Conservation (phyloP, 2,329 filamentous ascomycete species). For the Aspergillus pseudonomiae region DNA sequence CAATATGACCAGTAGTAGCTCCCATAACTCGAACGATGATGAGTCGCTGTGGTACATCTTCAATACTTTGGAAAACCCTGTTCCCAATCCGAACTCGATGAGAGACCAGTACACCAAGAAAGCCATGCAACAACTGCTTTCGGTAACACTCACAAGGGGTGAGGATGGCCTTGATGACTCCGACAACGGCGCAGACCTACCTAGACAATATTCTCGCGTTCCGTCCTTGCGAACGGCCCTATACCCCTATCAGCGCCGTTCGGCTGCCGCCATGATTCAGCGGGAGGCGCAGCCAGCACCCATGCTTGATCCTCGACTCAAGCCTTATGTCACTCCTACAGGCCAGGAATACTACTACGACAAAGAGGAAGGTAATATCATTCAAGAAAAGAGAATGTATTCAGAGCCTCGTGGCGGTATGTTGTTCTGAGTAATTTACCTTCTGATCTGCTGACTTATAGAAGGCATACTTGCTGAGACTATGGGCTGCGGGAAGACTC, state of each 20-base stretch:
- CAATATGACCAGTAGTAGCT: slow-evolving; percentile 7
- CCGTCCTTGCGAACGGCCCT: slow-evolving; percentile 59
- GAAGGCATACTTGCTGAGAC: slow-evolving; percentile 50
- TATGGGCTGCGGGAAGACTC: slow-evolving; percentile 74
- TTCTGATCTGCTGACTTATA: slow-evolving; percentile 3
- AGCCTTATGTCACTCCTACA: slow-evolving; percentile 61
- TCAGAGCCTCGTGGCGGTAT: slow-evolving; percentile 74
- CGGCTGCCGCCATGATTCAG: slow-evolving; percentile 81
- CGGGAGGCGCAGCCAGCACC: slow-evolving; percentile 69
- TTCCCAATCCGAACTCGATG: slow-evolving; percentile 34
- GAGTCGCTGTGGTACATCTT: slow-evolving; percentile 56
- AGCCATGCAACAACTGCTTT: slow-evolving; percentile 43
- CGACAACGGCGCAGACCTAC: background rate
- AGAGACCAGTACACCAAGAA: slow-evolving; percentile 34
- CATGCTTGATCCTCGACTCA: slow-evolving; percentile 73
- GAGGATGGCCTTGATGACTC: slow-evolving; percentile 2
- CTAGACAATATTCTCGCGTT: slow-evolving; percentile 26
- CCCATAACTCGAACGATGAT: slow-evolving; percentile 33
- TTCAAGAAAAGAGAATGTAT: slow-evolving; percentile 70
- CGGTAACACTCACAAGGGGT: slow-evolving; percentile 12
- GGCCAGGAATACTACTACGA: slow-evolving; percentile 72
- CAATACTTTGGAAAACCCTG: slow-evolving; percentile 50
- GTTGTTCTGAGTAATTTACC: background rate
- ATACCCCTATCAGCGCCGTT: slow-evolving; percentile 78
- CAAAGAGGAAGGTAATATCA: slow-evolving; percentile 61